Evolutionary conservation across 306 rosid genomes (phyloP), one percentile per base, ranked within the genome.

Genomic region (Casuarina cunninghamiana): DNA sequence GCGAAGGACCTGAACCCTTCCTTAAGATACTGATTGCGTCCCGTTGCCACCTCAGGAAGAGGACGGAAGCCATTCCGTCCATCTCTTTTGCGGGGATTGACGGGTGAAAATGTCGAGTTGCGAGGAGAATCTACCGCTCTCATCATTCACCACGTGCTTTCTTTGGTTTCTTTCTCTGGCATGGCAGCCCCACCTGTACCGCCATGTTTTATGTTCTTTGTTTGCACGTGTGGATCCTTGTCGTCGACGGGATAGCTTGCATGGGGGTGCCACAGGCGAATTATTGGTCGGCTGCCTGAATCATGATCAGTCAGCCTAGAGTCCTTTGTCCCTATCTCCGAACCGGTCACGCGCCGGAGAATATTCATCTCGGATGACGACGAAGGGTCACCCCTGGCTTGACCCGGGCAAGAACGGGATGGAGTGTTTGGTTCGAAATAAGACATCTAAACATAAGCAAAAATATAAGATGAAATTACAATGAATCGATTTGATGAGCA

Each of bases 141-240:
- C 86, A 79, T 79, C 80, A 78, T 86, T 75, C 82, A 75, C 69
- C 78, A 77, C 41, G 35, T 75, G 46, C 53, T 75, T 44, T 44
- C 9, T 63, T 83, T 65, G 78, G 76, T 83, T 83, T 83, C 81
- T 51, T 38, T 50, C 68, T 77, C 71, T 69, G 62, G 62, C 77
- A 71, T 62, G 58, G 75, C 55, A 66, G 80, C 81, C 85, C 73
- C 86, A 79, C 86, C 85, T 84, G 87, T 78, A 82, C 83, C 82
- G 32, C 46, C 51, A 48, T 48, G 51, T 48, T 10, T 48, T 48
- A 13, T 48, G 9, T 10, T 10, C 51, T 48, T 48, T 77, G 82
- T 82, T 84, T 86, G 89, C 92, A 91, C 93, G 82, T 84, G 90
- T 81, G 58, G 50, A 79, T 77, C 81, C 79, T 61, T 67, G 73